Percentiles rank a stretch among this genome's conserved stretches.
Conservation (phyloP, 2,329 filamentous ascomycete species). For the Nigrospora sphaerica region DNA sequence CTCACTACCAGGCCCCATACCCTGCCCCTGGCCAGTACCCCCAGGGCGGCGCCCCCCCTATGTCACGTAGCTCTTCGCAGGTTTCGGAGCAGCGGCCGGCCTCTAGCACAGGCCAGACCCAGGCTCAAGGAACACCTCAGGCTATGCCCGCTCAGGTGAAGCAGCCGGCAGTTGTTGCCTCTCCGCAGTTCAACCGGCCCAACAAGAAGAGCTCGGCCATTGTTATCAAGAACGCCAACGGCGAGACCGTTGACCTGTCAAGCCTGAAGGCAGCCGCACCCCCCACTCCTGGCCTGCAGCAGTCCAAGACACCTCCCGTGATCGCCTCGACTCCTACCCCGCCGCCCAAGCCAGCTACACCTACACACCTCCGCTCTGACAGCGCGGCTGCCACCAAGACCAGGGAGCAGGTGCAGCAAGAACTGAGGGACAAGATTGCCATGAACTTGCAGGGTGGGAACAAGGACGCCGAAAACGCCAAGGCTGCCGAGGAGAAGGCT, state of each 20-base stretch:
- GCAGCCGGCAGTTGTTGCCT: constrained; percentile 31
- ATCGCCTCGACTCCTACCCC: constrained; percentile 72
- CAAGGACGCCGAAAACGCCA: constrained; percentile 12
- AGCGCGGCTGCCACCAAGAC: constrained; percentile 64
- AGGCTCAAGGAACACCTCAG: constrained; percentile 51
- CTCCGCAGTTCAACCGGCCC: constrained; percentile 39
- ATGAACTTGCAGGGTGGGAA: constrained; percentile 10
- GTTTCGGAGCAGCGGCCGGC: constrained; percentile 54
- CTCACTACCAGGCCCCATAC: constrained; percentile 39
- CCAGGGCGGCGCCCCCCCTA: constrained; percentile 48
- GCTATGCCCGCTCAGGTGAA: constrained; percentile 55
- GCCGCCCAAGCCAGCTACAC: constrained; percentile 67
- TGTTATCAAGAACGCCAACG: constrained; percentile 75
- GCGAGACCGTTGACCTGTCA: constrained; percentile 67
- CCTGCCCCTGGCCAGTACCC: constrained; percentile 29
- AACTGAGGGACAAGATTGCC: constrained; percentile 73
- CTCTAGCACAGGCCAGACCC: constrained; percentile 58
- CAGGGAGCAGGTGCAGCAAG: constrained; percentile 72
- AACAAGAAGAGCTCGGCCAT: constrained; percentile 67
- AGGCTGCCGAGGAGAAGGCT: constrained; percentile 15
- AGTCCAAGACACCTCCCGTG: constrained; percentile 59
- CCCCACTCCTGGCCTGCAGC: constrained; percentile 45
- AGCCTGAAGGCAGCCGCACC: constrained; percentile 51
- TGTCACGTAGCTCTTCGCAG: constrained; percentile 81
- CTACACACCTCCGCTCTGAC: constrained; percentile 61